Conservation (phyloP, 441 rosid genomes). For the Pelargonium fulgidum region DNA sequence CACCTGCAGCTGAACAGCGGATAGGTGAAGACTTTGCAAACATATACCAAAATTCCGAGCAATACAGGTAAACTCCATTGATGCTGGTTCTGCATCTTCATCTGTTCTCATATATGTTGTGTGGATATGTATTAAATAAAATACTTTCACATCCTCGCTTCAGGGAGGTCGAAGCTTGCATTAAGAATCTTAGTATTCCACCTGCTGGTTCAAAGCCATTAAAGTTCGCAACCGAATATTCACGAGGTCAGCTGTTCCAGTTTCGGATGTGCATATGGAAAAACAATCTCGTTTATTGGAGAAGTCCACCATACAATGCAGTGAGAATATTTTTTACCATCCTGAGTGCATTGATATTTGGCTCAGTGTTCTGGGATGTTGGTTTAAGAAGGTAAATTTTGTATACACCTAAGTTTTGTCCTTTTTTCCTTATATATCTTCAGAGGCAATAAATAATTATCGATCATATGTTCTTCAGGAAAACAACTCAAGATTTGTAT, state of each 20-base stretch:
- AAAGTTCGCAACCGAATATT: conserved; percentile 46
- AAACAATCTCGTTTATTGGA: conserved; percentile 89
- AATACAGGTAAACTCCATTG: conserved; percentile 36
- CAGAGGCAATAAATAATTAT: background rate
- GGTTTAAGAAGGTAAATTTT: conserved; percentile 53
- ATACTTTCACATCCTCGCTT: conserved; percentile 12
- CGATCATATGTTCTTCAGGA: conserved; percentile 26
- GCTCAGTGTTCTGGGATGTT: conserved; percentile 74
- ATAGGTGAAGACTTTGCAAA: conserved; percentile 48
- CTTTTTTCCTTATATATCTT: background rate
- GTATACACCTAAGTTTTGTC: background rate
- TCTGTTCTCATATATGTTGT: background rate
- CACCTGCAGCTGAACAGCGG: conserved; percentile 46
- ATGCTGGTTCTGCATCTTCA: background rate
- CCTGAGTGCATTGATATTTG: conserved; percentile 59
- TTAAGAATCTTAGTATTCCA: conserved; percentile 48
- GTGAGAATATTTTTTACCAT: conserved; percentile 60
- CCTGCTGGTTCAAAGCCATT: conserved; percentile 58
- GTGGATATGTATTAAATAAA: background rate
- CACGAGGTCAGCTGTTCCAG: conserved; percentile 52
- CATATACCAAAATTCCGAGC: conserved; percentile 40
- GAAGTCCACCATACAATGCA: conserved; percentile 79
- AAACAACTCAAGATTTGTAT: conserved; percentile 47
- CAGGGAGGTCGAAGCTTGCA: conserved; percentile 68
- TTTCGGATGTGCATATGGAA: conserved; percentile 65